phyloP scores from a whole-genome alignment of 257 asterid genomes.

The Solanum okadae region DNA sequence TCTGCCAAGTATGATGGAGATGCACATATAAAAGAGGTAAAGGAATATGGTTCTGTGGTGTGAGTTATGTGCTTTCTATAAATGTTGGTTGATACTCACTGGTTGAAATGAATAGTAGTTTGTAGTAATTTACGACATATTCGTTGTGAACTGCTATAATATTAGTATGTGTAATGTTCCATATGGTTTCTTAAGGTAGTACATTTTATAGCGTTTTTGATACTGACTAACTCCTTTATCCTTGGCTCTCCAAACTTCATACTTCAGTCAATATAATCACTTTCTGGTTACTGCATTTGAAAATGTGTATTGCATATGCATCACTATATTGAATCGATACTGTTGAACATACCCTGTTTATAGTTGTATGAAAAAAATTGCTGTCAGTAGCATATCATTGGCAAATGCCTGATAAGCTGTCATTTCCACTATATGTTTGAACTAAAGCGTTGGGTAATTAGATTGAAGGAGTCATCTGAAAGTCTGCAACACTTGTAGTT shows the following conservation, averaged over 20 bases:
- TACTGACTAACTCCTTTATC: background rate
- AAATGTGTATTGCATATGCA: background rate
- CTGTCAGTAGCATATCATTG: background rate
- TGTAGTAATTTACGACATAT: background rate
- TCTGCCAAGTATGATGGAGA: conserved; percentile 7
- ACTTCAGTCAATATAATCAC: background rate
- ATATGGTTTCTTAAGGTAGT: background rate
- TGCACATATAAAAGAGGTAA: conserved; percentile 49
- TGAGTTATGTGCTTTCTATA: background rate
- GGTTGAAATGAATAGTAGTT: background rate
- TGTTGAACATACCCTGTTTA: background rate
- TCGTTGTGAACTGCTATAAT: background rate
- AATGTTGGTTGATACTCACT: background rate
- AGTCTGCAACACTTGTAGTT: background rate
- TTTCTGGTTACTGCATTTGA: background rate
- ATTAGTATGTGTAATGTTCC: background rate
- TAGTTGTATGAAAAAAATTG: background rate
- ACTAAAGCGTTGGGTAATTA: background rate
- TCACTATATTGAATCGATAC: background rate
- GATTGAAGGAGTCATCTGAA: background rate
- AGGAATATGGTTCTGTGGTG: background rate
- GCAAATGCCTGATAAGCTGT: background rate
- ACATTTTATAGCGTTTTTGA: background rate
- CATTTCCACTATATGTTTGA: background rate
- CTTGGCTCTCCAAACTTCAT: background rate